Percentiles rank a stretch among this genome's conserved stretches.
These are phyloP conservation scores for Excoecaria agallocha DNA, from an alignment of 345 rosid genomes.

Conservation along the genomic window DNA sequence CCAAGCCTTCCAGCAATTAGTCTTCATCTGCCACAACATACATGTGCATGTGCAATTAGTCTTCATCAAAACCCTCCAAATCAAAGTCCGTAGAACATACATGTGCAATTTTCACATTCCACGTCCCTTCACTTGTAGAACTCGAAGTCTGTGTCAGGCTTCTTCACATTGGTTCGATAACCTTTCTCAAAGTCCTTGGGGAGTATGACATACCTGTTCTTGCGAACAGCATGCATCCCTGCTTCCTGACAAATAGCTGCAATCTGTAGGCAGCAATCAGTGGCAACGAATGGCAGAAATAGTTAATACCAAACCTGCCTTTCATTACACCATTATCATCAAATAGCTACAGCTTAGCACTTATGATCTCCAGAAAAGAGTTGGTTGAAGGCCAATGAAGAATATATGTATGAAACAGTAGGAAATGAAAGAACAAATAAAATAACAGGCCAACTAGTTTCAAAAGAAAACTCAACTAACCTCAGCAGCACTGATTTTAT, in stretches of 20 bases:
- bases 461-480: conserved; percentile 44
- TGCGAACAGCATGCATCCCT: conserved; percentile 98
- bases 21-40: not conserved
- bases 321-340: not conserved
- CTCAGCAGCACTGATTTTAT: conserved; percentile 99
- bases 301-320: not conserved
- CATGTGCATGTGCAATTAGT: too few species aligned
- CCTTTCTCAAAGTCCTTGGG: conserved; percentile 99
- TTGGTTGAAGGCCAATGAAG: not conserved
- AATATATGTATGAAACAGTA: not conserved
- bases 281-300: not conserved
- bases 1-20: not conserved
- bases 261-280: conserved; percentile 47
- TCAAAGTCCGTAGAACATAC: not conserved
- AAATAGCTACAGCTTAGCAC: not conserved
- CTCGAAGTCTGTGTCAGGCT: conserved; percentile 96
- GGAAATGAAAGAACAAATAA: not conserved
- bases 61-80: not conserved
- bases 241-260: conserved; percentile 99
- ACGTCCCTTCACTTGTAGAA: conserved; percentile 65
- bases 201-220: conserved; percentile 92
- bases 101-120: not conserved
- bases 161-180: conserved; percentile 95
- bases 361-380: too few species aligned
- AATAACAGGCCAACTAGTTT: not conserved